A percentile compares a stretch with the other conserved stretches of the same genome.
phyloP scores from a whole-genome alignment of 192 early-diverging fungal genomes.

The Umbelopsis vinacea region DNA sequence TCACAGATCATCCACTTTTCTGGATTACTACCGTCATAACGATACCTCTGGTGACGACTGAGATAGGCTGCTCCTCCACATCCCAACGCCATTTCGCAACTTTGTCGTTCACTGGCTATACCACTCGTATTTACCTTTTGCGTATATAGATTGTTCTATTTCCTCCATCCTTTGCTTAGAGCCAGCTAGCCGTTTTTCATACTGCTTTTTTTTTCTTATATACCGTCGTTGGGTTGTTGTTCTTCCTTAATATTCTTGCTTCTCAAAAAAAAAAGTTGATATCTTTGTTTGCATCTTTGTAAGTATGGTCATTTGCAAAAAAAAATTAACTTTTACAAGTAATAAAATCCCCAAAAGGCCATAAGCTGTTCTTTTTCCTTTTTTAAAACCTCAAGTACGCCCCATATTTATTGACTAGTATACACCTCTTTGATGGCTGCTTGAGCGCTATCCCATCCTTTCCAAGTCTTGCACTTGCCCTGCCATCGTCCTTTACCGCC shows the following conservation, averaged over 20 bases:
- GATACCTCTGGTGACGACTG: conserved; percentile 2
- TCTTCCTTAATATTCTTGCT: neutral
- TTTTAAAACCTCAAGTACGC: too few relatives aligned
- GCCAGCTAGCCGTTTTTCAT: neutral
- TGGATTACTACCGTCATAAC: conserved; percentile 24
- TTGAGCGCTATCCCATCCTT: conserved; percentile 25
- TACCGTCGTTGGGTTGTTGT: neutral
- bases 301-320: neutral
- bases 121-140: neutral
- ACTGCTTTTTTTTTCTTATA: too few relatives aligned
- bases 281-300: neutral
- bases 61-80: neutral
- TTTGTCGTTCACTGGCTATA: neutral
- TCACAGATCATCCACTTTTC: conserved; percentile 22
- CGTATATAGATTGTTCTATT: conserved; percentile 1
- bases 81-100: too few relatives aligned
- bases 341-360: neutral
- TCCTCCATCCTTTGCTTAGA: neutral
- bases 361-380: too few relatives aligned
- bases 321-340: neutral
- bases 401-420: neutral
- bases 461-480: conserved; percentile 52
- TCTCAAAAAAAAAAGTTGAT: neutral
- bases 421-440: neutral
- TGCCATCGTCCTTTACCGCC: conserved; percentile 58